phyloP scores from a whole-genome alignment of 129 eudicot genomes.

The Daucus carota region DH1_v3.0 NC_030381.2:28369501-28370000 shows the following conservation, averaged over 20 bases:
- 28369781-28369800: constrained; percentile 77
- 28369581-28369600: neutral
- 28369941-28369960: neutral
- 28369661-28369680: neutral
- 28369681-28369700: constrained; percentile 1
- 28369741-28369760: constrained; percentile 41
- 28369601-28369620: neutral
- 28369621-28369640: neutral
- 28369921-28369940: neutral
- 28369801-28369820: constrained; percentile 70
- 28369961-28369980: neutral
- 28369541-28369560: neutral
- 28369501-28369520: constrained; percentile 65
- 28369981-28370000: constrained; percentile 25
- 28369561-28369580: neutral
- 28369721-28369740: constrained; percentile 93
- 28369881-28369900: neutral
- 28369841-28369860: constrained; percentile 9
- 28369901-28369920: neutral
- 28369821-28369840: constrained; percentile 88
- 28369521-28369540: neutral
- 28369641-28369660: neutral
- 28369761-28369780: constrained; percentile 51
- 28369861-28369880: neutral
- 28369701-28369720: constrained; percentile 84